Evolutionary conservation across 148 eudicot genomes (phyloP).

Genomic region (Spergularia marina): DNA sequence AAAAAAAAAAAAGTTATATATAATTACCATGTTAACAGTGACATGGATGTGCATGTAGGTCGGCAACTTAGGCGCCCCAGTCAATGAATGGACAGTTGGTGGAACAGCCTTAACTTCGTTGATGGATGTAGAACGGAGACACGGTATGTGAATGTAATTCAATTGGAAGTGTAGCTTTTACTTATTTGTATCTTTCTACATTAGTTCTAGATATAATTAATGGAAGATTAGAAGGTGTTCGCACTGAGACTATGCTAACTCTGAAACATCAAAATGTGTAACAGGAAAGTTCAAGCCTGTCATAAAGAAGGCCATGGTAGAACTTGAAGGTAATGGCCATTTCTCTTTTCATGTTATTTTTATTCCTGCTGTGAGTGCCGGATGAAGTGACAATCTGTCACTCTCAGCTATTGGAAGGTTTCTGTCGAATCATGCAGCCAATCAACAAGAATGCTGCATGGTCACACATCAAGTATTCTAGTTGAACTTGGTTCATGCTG

Average conservation of each 20-base stretch:
- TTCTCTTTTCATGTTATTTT: background rate
- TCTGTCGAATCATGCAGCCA: too few species aligned
- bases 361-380: background rate
- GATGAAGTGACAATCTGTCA: too few species aligned
- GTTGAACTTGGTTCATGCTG: background rate
- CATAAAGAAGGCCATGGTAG: conserved; percentile 99
- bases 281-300: conserved; percentile 98
- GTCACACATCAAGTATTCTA: background rate
- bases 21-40: too few species aligned
- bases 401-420: too few species aligned
- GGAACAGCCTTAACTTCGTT: conserved; percentile 94
- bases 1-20: too few species aligned
- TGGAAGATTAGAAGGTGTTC: background rate
- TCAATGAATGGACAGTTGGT: conserved; percentile 96
- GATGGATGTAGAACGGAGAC: conserved; percentile 99
- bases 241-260: background rate
- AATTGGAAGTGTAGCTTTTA: background rate
- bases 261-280: conserved; percentile 9
- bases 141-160: conserved; percentile 43
- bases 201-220: background rate
- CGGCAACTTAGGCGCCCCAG: conserved; percentile 89
- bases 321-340: conserved; percentile 67
- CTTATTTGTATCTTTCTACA: background rate
- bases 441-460: too few species aligned
- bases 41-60: conserved; percentile 42